Base-by-base conservation (phyloP, 768 basidiomycete species). In the Pleurotus tuber-regium region DNA sequence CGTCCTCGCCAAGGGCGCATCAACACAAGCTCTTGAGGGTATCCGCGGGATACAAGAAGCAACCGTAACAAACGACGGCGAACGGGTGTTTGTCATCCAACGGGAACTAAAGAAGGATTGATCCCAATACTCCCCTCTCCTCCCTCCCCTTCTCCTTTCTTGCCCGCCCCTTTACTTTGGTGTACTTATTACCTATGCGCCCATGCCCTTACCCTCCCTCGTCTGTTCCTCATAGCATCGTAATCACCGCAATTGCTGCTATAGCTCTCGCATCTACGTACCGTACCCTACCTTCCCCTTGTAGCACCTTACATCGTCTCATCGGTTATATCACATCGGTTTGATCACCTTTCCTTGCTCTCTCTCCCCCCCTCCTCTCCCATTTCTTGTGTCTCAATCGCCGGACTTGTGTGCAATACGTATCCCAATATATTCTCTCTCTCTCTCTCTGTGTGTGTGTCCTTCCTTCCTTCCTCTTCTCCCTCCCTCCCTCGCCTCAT, bases 81-180 rank as follows among this genome's bases (percentile, higher is more conserved):
- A 91, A 69, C 80, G 88, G 53, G 68, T 89, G 51, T 93, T 91
- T 63, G 75, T 92, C 18, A 73, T 92, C 55, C 76, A 81, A 61
- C 75, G 86, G 65, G 87, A 91, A 33, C 68, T 93, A 66, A 93
- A 93, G 80, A 89, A 87, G 68, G 90, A 93, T 68, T 93, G 63
- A 63, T 35, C 28, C 23, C 24, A 29, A 25, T 28, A 28, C 23
- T 19, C 40, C 36, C 8, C 12, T 39, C 49, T 18, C 30, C 21
- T 23, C 36, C 33, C 8, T 24, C 23, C 40, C 18, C 14, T 50
- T n/a, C n/a, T 48, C 14, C 30, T 31, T 21, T 21, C 29, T 33
- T 35, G 14, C 10, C 14, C 28, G 12, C 23, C 36, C 10, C 30
- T 31, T 31, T 40, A 12, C 18, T 40, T 8, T 19, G 19, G 38